phyloP scores from a whole-genome alignment of 2,329 filamentous ascomycete genomes.

The Fusarium heterosporum region DNA sequence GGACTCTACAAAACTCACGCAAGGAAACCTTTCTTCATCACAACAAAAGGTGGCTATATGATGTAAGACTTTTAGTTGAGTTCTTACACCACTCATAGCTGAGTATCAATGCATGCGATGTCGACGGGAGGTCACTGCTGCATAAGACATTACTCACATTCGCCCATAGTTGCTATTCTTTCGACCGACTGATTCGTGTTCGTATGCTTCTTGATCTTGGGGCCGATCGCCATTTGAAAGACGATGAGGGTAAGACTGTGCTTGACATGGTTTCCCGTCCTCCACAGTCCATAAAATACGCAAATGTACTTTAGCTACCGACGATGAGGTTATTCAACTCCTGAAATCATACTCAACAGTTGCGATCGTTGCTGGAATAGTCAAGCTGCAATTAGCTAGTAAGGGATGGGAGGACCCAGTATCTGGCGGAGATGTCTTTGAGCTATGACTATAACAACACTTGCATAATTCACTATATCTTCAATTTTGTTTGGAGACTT shows the following conservation, averaged over 20 bases:
- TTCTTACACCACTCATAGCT: neutral
- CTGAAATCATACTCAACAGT: too few relatives aligned
- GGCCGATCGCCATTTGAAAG: neutral
- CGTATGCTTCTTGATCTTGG: neutral
- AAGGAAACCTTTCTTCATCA: neutral
- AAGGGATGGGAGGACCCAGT: too few relatives aligned
- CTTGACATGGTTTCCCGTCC: neutral
- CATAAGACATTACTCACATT: neutral
- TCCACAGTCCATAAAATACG: too few relatives aligned
- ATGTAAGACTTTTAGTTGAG: neutral
- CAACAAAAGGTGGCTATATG: rapidly evolving
- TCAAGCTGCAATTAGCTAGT: too few relatives aligned
- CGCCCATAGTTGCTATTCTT: rapidly evolving
- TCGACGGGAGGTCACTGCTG: neutral
- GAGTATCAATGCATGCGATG: neutral
- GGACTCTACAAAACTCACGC: neutral
- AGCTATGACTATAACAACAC: too few relatives aligned
- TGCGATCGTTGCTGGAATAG: too few relatives aligned
- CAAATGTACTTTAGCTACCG: too few relatives aligned
- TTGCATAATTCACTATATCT: too few relatives aligned
- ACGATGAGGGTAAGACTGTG: neutral
- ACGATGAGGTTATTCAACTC: too few relatives aligned
- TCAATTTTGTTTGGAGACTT: too few relatives aligned
- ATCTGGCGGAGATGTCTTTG: too few relatives aligned
- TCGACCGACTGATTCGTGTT: too few relatives aligned